Base-by-base conservation (phyloP, 2,329 filamentous ascomycete genomes). In the Aureobasidium sp. region DNA sequence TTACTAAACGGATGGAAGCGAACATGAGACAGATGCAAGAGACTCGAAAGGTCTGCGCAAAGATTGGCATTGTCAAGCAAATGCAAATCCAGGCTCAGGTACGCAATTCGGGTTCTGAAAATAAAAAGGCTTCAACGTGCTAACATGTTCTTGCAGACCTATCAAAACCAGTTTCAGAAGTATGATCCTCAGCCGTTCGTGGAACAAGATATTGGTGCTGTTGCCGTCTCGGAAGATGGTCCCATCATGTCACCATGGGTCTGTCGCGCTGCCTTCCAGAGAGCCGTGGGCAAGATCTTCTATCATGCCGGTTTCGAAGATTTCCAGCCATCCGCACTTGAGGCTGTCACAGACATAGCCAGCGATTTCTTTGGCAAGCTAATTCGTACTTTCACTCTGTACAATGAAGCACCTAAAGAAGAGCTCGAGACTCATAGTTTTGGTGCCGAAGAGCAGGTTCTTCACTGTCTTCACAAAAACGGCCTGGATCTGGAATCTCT, bases 51-150 rank as follows among this genome's bases (percentile, higher is more conserved):
- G 83, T 99, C 34, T 96, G 91, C 70, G 91, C 91, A 12, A 99
- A 97, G 77, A 96, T 99, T 72, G 88, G 90, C 53, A 91, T 99
- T 65, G 94, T 99, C 73, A 99, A 97, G 78, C 94, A 99, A 77
- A 99, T 99, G 94, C 94, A 99, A 76, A 85, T 97, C 60, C 94
- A 99, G 74, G 90, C 91, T 57, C 94, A 97, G 83, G 90, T 91
- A 84, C 72, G 79, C 70, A 55, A 34, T 36, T 52, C 36, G 48
- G n/a, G 34, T n/a, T 14, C 15, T 29, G 34, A 39, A 55, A 55
- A 2, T 34, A 11, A 47, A 47, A 52, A 29, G 61, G 15, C 45
- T 36, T 49, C 2, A 22, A 22, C n/a, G 57, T 61, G 34, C 68
- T 71, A 25, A 68, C 63, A 42, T 12, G 15, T 39, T 20, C 12